Conservation (phyloP, 371 early-diverging fungal species). For the Rhizomucor pusillus region DNA sequence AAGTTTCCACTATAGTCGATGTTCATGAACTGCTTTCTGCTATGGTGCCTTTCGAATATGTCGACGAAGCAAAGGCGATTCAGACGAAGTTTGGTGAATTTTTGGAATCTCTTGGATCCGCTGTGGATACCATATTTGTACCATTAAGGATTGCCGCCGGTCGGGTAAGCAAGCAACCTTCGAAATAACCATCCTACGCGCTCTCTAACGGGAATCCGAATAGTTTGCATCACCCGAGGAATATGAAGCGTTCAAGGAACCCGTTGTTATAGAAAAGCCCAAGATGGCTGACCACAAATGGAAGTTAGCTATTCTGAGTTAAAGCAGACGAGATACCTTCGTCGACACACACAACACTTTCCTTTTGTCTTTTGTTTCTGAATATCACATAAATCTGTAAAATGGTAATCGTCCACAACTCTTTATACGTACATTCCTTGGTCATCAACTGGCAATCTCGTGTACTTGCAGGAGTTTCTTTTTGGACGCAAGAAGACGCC, state of each 20-base stretch:
- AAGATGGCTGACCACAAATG: constrained; percentile 35
- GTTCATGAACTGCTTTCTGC: constrained; percentile 36
- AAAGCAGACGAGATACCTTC: constrained; percentile 1
- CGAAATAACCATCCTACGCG: background rate
- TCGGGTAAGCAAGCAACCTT: constrained; percentile 20
- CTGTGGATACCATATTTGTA: constrained; percentile 38
- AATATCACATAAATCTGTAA: too few relatives aligned
- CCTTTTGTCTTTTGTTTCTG: too few relatives aligned
- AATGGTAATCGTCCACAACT: too few relatives aligned
- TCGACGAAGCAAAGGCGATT: constrained; percentile 45
- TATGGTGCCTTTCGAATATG: constrained; percentile 41
- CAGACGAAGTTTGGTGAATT: constrained; percentile 43
- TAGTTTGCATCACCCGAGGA: constrained; percentile 44
- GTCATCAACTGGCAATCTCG: background rate
- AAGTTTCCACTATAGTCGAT: constrained; percentile 31
- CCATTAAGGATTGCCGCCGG: constrained; percentile 38
- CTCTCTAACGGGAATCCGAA: background rate
- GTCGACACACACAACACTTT: too few relatives aligned
- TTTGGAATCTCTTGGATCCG: constrained; percentile 26
- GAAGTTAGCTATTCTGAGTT: constrained; percentile 39
- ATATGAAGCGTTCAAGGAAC: constrained; percentile 29
- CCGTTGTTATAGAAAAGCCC: constrained; percentile 42
- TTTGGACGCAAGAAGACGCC: constrained; percentile 79
- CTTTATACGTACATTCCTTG: too few relatives aligned
- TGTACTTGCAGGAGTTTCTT: constrained; percentile 51